A percentile compares a stretch with the other conserved stretches of the same genome.
These are phyloP conservation scores for Arthrobotrys conoides DNA, from an alignment of 2,329 filamentous ascomycete species.

Conservation along the genomic window DNA sequence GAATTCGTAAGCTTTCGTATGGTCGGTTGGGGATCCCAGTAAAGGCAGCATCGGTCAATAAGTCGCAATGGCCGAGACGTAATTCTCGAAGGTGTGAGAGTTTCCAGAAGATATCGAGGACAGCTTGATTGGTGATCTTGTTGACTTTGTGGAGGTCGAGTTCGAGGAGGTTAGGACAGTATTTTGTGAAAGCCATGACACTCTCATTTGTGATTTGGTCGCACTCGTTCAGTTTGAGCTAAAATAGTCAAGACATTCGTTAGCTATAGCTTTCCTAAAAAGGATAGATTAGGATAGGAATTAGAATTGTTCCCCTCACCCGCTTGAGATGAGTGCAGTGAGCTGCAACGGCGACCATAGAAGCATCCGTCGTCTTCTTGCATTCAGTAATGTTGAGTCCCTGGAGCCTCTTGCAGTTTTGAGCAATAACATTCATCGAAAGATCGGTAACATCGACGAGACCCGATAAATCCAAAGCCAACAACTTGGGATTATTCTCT, in stretches of 20 bases:
- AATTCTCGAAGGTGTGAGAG: slow-evolving; percentile 90
- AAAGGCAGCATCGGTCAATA: slow-evolving; percentile 91
- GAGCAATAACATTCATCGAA: slow-evolving; percentile 82
- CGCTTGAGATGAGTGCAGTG: slow-evolving; percentile 83
- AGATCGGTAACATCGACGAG: slow-evolving; percentile 84
- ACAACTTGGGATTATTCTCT: slow-evolving; percentile 81
- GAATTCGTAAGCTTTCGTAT: slow-evolving; percentile 90
- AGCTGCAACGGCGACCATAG: slow-evolving; percentile 82
- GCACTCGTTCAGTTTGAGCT: slow-evolving; percentile 96
- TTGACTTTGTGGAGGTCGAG: slow-evolving; percentile 92
- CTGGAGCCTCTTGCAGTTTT: slow-evolving; percentile 86
- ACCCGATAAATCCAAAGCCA: slow-evolving; percentile 91
- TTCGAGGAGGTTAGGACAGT: slow-evolving; percentile 94
- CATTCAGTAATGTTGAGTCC: slow-evolving; percentile 94
- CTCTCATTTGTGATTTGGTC: slow-evolving; percentile 84
- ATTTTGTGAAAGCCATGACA: slow-evolving; percentile 85
- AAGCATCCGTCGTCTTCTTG: slow-evolving; percentile 85
- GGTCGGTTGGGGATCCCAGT: slow-evolving; percentile 77
- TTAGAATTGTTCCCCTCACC: slow-evolving; percentile 52
- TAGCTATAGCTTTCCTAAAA: not conserved
- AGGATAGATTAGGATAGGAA: not conserved
- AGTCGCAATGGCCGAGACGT: slow-evolving; percentile 84
- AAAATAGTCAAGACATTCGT: not conserved
- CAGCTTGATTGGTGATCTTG: slow-evolving; percentile 83
- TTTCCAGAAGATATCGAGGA: slow-evolving; percentile 83